Conservation (phyloP, 306 rosid genomes). For the Amphicarpaea edgeworthii region DNA sequence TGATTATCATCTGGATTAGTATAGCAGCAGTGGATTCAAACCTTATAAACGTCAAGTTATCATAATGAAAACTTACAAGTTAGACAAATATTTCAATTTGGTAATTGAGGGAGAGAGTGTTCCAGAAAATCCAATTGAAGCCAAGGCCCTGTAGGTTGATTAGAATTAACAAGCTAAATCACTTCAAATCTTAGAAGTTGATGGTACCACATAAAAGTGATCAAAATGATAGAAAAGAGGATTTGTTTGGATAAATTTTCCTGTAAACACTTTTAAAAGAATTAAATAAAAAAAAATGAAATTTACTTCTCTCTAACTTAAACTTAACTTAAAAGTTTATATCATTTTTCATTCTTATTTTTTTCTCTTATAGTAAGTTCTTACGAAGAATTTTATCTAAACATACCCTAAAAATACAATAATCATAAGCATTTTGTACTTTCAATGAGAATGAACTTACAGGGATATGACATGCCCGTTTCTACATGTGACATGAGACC, state of each 20-base stretch:
- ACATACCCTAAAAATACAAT: neutral
- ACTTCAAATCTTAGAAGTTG: slow-evolving; percentile 9
- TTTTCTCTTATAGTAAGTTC: no score
- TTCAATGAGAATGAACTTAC: slow-evolving; percentile 62
- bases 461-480: slow-evolving; percentile 78
- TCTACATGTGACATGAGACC: slow-evolving; percentile 84
- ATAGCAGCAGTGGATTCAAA: slow-evolving; percentile 13
- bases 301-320: no score
- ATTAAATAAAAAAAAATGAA: no score
- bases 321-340: no score
- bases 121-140: slow-evolving; percentile 82
- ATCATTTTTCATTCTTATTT: no score
- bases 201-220: neutral
- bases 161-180: slow-evolving; percentile 42
- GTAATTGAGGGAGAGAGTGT: slow-evolving; percentile 79
- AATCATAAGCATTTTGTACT: slow-evolving; percentile 12
- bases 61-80: slow-evolving; percentile 68
- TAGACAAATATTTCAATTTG: slow-evolving; percentile 72
- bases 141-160: slow-evolving; percentile 72
- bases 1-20: slow-evolving; percentile 25
- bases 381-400: no score
- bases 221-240: slow-evolving; percentile 9
- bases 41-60: slow-evolving; percentile 20
- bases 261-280: no score
- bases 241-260: no score